phyloP scores from a whole-genome alignment of 1,284 basidiomycete species.

The Thelephora terrestris region DNA sequence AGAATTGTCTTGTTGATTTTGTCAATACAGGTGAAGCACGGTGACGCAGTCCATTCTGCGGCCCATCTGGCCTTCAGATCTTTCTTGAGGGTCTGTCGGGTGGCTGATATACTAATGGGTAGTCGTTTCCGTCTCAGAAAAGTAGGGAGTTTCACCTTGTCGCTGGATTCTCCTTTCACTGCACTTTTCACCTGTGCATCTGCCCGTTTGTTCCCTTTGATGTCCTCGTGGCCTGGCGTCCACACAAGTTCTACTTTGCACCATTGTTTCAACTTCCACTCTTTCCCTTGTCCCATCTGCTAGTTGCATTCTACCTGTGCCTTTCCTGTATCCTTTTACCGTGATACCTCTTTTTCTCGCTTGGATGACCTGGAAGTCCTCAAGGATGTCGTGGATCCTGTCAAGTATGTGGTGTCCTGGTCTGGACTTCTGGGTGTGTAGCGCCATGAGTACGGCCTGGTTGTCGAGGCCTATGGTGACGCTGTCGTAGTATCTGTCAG shows the following conservation, averaged over 20 bases:
- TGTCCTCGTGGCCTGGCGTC: not conserved
- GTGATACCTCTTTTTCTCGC: not conserved
- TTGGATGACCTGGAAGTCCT: not conserved
- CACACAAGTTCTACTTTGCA: not conserved
- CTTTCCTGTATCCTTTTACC: too few relatives aligned
- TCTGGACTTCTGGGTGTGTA: not conserved
- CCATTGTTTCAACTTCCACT: not conserved
- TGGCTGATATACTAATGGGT: not conserved
- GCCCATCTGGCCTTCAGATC: not conserved
- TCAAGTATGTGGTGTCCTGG: constrained; percentile 10
- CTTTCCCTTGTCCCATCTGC: not conserved
- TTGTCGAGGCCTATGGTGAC: constrained; percentile 8
- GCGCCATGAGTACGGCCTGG: constrained; percentile 5
- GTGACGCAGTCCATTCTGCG: not conserved
- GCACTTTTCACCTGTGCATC: too few relatives aligned
- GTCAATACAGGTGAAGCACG: not conserved
- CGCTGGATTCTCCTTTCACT: not conserved
- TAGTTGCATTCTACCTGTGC: not conserved
- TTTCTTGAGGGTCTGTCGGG: not conserved
- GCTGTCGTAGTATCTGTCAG: not conserved
- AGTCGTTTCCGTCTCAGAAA: not conserved
- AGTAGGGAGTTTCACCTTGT: not conserved
- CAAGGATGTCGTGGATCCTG: constrained; percentile 4
- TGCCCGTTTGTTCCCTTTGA: not conserved
- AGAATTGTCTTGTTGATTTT: not conserved